Evolutionary conservation across 768 basidiomycete species (phyloP).

Genomic region (Phaeotremella skinneri): DNA sequence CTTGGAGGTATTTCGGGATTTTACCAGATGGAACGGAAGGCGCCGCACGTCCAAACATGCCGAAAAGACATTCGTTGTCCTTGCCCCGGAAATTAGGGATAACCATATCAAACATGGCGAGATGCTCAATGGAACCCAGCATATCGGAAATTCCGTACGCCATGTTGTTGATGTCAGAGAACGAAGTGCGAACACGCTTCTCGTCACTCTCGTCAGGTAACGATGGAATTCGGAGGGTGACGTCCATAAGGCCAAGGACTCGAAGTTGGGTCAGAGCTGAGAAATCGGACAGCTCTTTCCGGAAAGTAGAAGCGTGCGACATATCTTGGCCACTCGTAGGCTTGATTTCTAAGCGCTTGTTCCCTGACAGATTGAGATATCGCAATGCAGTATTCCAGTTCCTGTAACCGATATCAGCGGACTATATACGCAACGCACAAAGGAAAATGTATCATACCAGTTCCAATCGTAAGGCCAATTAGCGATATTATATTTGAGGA

Average conservation of each 20-base stretch:
- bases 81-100: constrained; percentile 75
- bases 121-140: constrained; percentile 68
- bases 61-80: constrained; percentile 82
- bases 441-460: constrained; percentile 61
- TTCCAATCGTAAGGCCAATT: constrained; percentile 99
- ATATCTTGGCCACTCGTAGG: constrained; percentile 59
- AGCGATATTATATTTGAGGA: constrained; percentile 92
- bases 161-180: constrained; percentile 84
- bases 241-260: constrained; percentile 96
- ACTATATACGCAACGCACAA: background rate
- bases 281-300: constrained; percentile 71
- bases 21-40: constrained; percentile 55
- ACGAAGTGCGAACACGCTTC: constrained; percentile 85
- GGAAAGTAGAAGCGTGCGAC: constrained; percentile 48
- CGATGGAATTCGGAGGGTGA: constrained; percentile 63
- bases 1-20: constrained; percentile 78
- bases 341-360: constrained; percentile 94
- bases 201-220: constrained; percentile 66
- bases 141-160: constrained; percentile 95
- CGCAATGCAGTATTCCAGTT: constrained; percentile 91
- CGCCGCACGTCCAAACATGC: constrained; percentile 84
- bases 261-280: constrained; percentile 77
- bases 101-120: constrained; percentile 90
- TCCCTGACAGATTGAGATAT: constrained; percentile 95
- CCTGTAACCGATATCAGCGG: constrained; percentile 57